A percentile compares a stretch with the other conserved stretches of the same genome.
Conservation (phyloP, 2,329 filamentous ascomycete species). For the Acrodontium crateriforme region DNA sequence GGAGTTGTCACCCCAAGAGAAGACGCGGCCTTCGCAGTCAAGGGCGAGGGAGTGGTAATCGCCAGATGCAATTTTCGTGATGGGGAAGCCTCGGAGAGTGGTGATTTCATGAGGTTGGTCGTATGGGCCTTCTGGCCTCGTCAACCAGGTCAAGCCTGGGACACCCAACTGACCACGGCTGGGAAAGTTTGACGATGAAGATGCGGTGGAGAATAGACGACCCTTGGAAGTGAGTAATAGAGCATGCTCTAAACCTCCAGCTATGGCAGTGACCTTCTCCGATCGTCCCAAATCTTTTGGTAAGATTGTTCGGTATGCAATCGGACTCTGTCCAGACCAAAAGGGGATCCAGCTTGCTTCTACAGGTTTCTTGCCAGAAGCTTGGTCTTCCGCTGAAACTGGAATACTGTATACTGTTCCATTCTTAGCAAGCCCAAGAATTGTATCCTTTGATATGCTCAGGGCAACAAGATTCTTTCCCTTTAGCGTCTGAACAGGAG, state of each 20-base stretch:
- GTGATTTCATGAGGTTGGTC: constrained; percentile 72
- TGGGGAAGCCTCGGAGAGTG: constrained; percentile 55
- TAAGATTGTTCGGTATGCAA: constrained; percentile 61
- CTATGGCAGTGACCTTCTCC: constrained; percentile 62
- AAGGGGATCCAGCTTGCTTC: constrained; percentile 62
- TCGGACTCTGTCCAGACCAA: constrained; percentile 43
- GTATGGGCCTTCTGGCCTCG: constrained; percentile 60
- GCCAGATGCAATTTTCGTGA: constrained; percentile 64
- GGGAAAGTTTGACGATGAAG: constrained; percentile 65
- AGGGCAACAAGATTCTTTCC: constrained; percentile 72
- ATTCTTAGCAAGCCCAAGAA: constrained; percentile 61
- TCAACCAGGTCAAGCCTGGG: constrained; percentile 67
- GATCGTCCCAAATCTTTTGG: constrained; percentile 50
- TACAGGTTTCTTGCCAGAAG: constrained; percentile 46
- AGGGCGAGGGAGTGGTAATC: constrained; percentile 75
- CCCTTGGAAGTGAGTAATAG: constrained; percentile 73
- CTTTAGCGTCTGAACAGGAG: constrained; percentile 57
- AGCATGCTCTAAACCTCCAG: constrained; percentile 71
- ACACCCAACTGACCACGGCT: constrained; percentile 76
- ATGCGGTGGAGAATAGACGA: constrained; percentile 77
- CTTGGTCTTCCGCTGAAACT: constrained; percentile 58
- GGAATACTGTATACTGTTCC: constrained; percentile 79
- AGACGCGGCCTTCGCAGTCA: constrained; percentile 62
- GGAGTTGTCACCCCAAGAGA: constrained; percentile 82
- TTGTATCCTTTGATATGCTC: constrained; percentile 65